Conservation (phyloP, 2,329 filamentous ascomycete genomes). For the Clarireedia sp. region DNA sequence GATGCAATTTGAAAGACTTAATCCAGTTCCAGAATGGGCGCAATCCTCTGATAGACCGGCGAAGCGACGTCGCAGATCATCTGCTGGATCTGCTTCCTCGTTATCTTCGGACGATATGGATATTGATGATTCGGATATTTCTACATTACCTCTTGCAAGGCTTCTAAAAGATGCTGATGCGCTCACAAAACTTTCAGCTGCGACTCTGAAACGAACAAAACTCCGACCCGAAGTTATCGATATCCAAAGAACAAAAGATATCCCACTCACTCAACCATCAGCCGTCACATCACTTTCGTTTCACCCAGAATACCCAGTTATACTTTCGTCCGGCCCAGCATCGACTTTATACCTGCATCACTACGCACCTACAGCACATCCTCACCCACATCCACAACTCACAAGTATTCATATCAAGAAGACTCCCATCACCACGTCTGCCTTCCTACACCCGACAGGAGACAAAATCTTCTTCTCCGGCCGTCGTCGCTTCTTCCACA, state of each 20-base stretch:
- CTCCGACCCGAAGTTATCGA: conserved; percentile 82
- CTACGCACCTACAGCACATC: conserved; percentile 65
- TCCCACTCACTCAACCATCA: conserved; percentile 69
- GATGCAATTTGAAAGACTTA: conserved; percentile 60
- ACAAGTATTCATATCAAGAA: conserved; percentile 81
- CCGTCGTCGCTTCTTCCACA: conserved; percentile 84
- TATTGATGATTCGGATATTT: conserved; percentile 49
- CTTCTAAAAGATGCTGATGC: conserved; percentile 69
- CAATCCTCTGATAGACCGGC: conserved; percentile 40
- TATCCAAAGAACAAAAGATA: conserved; percentile 82
- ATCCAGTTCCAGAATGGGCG: conserved; percentile 55
- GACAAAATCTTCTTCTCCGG: conserved; percentile 83
- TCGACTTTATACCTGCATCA: conserved; percentile 86
- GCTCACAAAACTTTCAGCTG: conserved; percentile 43
- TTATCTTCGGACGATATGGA: conserved; percentile 40
- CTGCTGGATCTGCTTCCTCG: conserved; percentile 35
- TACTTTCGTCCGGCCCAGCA: conserved; percentile 81
- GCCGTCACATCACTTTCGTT: conserved; percentile 79
- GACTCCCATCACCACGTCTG: conserved; percentile 76
- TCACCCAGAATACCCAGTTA: conserved; percentile 79
- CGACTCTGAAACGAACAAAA: conserved; percentile 54
- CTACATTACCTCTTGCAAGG: conserved; percentile 67
- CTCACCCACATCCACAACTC: conserved; percentile 77
- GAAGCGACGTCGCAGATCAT: conserved; percentile 45
- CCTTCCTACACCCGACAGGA: conserved; percentile 66